Evolutionary conservation across 2,329 filamentous ascomycete genomes (phyloP).

Genomic region (Aspergillus jensenii): DNA sequence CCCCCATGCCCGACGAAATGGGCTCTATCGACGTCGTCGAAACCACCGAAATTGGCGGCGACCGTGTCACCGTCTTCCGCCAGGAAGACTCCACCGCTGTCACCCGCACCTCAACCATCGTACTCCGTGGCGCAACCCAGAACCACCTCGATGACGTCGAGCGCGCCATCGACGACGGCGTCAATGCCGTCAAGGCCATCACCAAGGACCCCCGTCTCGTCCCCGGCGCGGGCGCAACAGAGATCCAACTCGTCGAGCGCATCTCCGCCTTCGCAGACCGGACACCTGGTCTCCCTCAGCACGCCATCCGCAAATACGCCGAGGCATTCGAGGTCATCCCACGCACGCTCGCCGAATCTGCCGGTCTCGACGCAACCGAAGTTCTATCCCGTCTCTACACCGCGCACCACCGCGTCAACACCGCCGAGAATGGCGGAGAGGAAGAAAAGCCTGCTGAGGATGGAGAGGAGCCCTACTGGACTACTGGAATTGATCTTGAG

Average conservation of each 20-base stretch:
- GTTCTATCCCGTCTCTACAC: constrained; percentile 89
- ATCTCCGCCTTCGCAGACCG: constrained; percentile 88
- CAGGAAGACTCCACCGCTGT: constrained; percentile 78
- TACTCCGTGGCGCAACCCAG: constrained; percentile 92
- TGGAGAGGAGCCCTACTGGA: constrained; percentile 77
- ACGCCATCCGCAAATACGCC: constrained; percentile 95
- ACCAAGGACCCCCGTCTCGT: constrained; percentile 90
- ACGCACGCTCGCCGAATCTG: constrained; percentile 89
- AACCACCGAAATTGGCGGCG: constrained; percentile 95
- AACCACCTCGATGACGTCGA: constrained; percentile 98
- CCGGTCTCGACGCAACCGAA: constrained; percentile 95
- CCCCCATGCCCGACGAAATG: constrained; percentile 99
- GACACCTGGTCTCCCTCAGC: constrained; percentile 88
- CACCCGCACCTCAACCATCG: constrained; percentile 89
- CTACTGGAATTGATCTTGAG: constrained; percentile 92
- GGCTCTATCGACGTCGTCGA: constrained; percentile 91
- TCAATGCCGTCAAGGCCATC: constrained; percentile 98
- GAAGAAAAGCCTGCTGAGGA: constrained; percentile 37
- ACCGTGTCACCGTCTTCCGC: constrained; percentile 96
- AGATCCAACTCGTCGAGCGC: constrained; percentile 89
- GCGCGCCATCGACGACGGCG: constrained; percentile 94
- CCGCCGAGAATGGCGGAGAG: constrained; percentile 24
- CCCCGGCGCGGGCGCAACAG: constrained; percentile 89
- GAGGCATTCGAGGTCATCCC: constrained; percentile 98
- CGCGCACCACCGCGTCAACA: constrained; percentile 66